Evolutionary conservation across 2,329 filamentous ascomycete genomes (phyloP).

Genomic region (Neofusicoccum sp.): DNA sequence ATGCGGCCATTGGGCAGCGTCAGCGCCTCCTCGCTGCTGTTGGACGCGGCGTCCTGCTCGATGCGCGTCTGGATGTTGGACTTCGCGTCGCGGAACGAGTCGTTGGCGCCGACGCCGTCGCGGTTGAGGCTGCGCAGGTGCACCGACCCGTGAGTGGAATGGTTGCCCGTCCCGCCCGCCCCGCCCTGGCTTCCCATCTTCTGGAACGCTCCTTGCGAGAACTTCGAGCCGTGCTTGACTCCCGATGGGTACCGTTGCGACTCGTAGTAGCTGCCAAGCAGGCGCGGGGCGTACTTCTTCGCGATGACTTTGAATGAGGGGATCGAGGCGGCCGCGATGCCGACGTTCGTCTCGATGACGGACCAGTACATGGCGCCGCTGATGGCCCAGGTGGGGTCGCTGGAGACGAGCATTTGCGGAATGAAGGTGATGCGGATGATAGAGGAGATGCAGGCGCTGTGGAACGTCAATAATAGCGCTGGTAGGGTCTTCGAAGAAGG

Average conservation of each 20-base stretch:
- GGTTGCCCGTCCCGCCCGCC: background rate
- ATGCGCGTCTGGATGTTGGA: conserved; percentile 10
- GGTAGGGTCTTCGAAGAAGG: background rate
- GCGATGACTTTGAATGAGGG: conserved; percentile 20
- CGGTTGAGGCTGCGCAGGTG: conserved; percentile 12
- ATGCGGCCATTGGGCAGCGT: conserved; percentile 16
- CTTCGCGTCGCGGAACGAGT: background rate
- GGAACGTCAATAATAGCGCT: background rate
- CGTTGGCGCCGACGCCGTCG: background rate
- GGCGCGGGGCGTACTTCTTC: conserved; percentile 16
- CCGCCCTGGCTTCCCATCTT: background rate
- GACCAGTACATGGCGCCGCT: conserved; percentile 18
- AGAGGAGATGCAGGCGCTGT: conserved; percentile 18
- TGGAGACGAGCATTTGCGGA: conserved; percentile 12
- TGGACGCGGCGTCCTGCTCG: conserved; percentile 16
- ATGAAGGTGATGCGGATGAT: conserved; percentile 18
- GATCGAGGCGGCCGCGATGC: conserved; percentile 18
- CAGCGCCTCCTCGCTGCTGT: conserved; percentile 18
- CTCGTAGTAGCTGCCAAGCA: conserved; percentile 18
- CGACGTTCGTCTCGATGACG: conserved; percentile 18
- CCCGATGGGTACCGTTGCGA: conserved; percentile 4
- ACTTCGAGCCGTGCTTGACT: background rate
- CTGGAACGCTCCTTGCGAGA: conserved; percentile 4
- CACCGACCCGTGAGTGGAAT: background rate
- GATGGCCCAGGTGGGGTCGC: conserved; percentile 18